Evolutionary conservation across 345 rosid genomes (phyloP), one percentile per base, ranked within the genome.

Genomic region (Sonneratia caseolaris): DNA sequence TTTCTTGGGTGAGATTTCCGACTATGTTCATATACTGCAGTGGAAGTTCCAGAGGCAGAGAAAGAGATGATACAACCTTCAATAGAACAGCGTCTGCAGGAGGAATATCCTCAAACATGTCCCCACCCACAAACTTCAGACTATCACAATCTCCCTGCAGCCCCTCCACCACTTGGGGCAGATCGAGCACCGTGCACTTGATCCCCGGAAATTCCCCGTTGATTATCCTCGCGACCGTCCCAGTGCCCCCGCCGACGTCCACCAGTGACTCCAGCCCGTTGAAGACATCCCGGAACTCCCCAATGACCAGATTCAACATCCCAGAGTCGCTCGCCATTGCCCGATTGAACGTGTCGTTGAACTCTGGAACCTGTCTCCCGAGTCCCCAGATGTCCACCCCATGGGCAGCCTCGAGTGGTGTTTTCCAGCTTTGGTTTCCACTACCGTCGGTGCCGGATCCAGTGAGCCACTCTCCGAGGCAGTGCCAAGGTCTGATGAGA

Each of bases 191-290:
- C 0, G 79, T 81, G 77, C 86, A 84, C 69, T 76, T 76, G 49
- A 84, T 55, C 7, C 36, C 36, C 0, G 86, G 88, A 24, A 68
- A 78, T 10, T 69, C 76, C 59, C 79, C 70, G 24, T 83, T 67
- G 40, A 86, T 49, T 64, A 70, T 70, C 79, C 74, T 78, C 37
- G 86, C 77, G 18, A 81, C 62, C 1, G 78, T 47, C 48, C 90
- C 85, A 0, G 78, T 84, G 2, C 90, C 84, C 18, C 88, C 88
- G 1, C 86, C 86, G 3, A 83, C 88, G 59, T 86, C 88, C 35
- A 83, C 83, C 56, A 84, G 3, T 32, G 87, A 80, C 16, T 4
- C 65, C 72, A 82, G 37, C 35, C 84, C 85, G 35, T 82, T 80
- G 1, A 86, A 84, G 36, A 81, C 73, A 9, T 73, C 74, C 37